A percentile compares a stretch with the other conserved stretches of the same genome.
These are phyloP conservation scores for Aspergillus nomiae DNA, from an alignment of 2,329 filamentous ascomycete genomes.

Conservation along the genomic window DNA sequence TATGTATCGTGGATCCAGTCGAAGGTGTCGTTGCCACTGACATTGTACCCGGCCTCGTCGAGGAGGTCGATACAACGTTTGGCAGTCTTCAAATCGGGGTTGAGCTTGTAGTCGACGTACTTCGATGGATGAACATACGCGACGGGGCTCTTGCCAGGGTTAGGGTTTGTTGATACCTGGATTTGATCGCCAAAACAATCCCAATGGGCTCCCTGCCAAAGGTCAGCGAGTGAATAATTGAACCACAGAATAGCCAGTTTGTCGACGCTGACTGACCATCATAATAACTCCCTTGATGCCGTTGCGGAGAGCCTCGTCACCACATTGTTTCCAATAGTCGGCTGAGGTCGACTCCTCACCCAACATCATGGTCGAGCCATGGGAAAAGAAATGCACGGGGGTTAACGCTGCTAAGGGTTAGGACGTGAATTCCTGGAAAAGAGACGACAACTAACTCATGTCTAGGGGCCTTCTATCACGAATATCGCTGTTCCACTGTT, in stretches of 20 bases:
- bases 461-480: background rate
- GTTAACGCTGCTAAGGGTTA: constrained; percentile 33
- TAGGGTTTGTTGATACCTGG: constrained; percentile 63
- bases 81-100: constrained; percentile 59
- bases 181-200: constrained; percentile 58
- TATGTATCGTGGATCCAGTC: constrained; percentile 76
- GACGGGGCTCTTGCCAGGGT: constrained; percentile 63
- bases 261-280: constrained; percentile 51
- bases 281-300: constrained; percentile 65
- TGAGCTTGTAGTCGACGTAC: constrained; percentile 64
- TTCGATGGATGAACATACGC: constrained; percentile 68
- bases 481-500: background rate
- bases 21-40: constrained; percentile 56
- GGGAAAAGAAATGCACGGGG: constrained; percentile 68
- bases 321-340: constrained; percentile 66
- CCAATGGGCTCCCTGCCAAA: constrained; percentile 63
- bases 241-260: constrained; percentile 7
- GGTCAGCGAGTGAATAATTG: background rate
- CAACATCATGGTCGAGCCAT: constrained; percentile 73
- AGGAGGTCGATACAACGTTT: constrained; percentile 56
- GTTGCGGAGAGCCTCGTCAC: constrained; percentile 62
- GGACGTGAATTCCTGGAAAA: background rate
- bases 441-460: background rate
- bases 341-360: constrained; percentile 65
- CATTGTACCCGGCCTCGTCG: constrained; percentile 56